Base-by-base conservation (phyloP, 345 rosid genomes). In the Euphorbia pulcherrima region DNA sequence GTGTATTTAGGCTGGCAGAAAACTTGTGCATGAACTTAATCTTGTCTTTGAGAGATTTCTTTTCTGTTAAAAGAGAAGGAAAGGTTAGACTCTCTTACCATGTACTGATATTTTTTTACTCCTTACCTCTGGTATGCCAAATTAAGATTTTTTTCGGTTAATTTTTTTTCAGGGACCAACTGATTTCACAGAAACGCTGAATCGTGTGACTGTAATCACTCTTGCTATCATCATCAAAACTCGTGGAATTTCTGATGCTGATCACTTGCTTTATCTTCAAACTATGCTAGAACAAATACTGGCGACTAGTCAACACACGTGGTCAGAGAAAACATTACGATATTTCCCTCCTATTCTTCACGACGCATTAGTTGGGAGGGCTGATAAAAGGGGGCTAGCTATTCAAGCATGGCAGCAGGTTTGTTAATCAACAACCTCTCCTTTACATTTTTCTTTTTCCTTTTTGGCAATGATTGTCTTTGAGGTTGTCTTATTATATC, bases 241-340 rank as follows among this genome's bases (percentile, higher is more conserved):
- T 54, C 93, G 99, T 35, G 99, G 99, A 73, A 89, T 91, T 69
- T 89, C 99, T 6, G 97, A 94, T 80, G 95, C 99, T 75, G 99
- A 94, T 75, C 97, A 94, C 77, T 54, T 94, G 73, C 86, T 81
- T 64, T 91, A 84, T 79, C 86, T 94, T 74, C 99, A 85, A 79
- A 84, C 86, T 40, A 89, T 91, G 97, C 74, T 91, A 65, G 99
- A 94, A 60, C 97, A 91, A 66, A 82, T 94, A 77, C 78, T 94
- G 70, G 90, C 89, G 59, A 85, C 95, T 65, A 91, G 96, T 80
- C 92, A 87, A 68, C 99, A 94, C 78, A 83, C 89, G 18, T 94
- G 99, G 99, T 94, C 99, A 44, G 90, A 94, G 70, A 91, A 89
- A 76, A 94, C 96, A 24, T 72, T 94, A 41, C 82, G 84, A 48